These are phyloP conservation scores for Ophiosphaerella herpotricha DNA, from an alignment of 2,329 filamentous ascomycete genomes.

Conservation along the genomic window DNA sequence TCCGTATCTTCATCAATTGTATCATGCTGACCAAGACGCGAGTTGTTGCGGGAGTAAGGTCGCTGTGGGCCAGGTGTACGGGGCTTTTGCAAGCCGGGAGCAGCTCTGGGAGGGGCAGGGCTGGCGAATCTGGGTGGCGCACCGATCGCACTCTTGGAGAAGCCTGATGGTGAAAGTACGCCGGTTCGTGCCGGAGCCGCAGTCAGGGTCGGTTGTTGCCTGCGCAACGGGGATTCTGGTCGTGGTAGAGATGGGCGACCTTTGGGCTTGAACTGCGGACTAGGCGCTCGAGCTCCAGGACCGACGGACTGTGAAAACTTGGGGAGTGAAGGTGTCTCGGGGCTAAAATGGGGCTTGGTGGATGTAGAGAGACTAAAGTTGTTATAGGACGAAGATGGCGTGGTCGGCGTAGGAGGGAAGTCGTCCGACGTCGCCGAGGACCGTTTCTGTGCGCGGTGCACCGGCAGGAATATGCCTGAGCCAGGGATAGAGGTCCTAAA, in stretches of 20 bases:
- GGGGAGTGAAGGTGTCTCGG: conserved; percentile 63
- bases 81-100: conserved; percentile 57
- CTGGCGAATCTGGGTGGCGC: conserved; percentile 64
- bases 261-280: conserved; percentile 71
- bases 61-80: conserved; percentile 48
- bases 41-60: conserved; percentile 54
- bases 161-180: conserved; percentile 58
- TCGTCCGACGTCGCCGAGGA: conserved; percentile 61
- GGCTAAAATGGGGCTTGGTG: conserved; percentile 46
- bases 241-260: conserved; percentile 79
- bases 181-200: conserved; percentile 58
- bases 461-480: conserved; percentile 90
- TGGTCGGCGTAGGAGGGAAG: conserved; percentile 70
- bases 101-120: conserved; percentile 62
- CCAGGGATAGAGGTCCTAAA: conserved; percentile 79
- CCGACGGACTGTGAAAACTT: conserved; percentile 91
- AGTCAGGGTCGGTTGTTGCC: conserved; percentile 51
- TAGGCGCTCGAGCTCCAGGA: conserved; percentile 68
- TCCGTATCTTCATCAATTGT: conserved; percentile 48
- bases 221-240: conserved; percentile 82
- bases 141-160: conserved; percentile 59
- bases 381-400: conserved; percentile 59
- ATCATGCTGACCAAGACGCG: conserved; percentile 50
- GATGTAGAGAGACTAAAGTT: conserved; percentile 62
- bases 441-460: conserved; percentile 76